A percentile compares a stretch with the other conserved stretches of the same genome.
Conservation (phyloP, 331 rosid species). For the Stylosanthes scabra region DNA sequence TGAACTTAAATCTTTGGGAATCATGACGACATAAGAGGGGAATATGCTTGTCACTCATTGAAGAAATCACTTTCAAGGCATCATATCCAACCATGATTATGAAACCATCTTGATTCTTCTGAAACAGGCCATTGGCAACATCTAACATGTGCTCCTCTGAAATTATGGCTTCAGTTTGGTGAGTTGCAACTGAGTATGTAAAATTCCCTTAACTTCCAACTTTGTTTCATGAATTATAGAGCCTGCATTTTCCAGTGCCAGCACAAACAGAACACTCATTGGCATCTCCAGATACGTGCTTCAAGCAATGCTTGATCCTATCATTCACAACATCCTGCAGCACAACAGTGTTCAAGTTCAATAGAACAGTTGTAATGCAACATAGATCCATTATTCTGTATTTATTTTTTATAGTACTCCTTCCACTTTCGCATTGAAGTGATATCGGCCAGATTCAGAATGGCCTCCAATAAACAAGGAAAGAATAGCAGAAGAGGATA, state of each 20-base stretch:
- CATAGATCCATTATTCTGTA: not conserved
- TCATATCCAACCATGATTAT: not conserved
- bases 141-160: not conserved
- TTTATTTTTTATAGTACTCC: not conserved
- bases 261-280: conserved; percentile 80
- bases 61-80: not conserved
- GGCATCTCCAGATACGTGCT: conserved; percentile 78
- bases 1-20: too few relatives aligned
- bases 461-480: not conserved
- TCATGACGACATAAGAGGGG: not conserved
- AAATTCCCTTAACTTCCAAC: conserved; percentile 29
- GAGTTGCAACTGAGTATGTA: conserved; percentile 13
- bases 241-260: conserved; percentile 85
- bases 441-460: not conserved
- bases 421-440: not conserved
- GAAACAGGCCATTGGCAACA: not conserved
- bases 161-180: conserved; percentile 10
- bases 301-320: conserved; percentile 79
- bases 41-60: not conserved
- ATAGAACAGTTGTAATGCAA: conserved; percentile 8
- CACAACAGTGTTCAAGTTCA: conserved; percentile 36
- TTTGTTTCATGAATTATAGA: conserved; percentile 44
- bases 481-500: not conserved
- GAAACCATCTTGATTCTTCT: conserved; percentile 17
- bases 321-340: conserved; percentile 87